Conservation (phyloP, 345 rosid species). For the Fremontodendron californicum region DNA sequence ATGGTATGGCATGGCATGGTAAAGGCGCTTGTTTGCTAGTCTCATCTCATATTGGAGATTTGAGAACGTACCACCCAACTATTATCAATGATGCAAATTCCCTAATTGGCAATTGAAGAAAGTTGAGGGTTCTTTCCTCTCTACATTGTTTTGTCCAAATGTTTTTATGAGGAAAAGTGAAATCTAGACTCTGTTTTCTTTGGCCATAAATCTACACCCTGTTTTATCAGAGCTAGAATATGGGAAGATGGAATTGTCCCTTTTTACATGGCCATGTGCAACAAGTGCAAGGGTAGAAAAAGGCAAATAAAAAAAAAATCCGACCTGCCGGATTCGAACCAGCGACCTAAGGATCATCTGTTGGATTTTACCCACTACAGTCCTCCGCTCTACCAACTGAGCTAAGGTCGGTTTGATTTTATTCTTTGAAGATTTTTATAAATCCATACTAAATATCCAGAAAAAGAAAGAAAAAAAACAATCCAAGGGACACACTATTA, state of each 20-base stretch:
- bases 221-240: too few species aligned
- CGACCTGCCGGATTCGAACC: constrained; percentile 90
- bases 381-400: constrained; percentile 99
- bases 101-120: background rate
- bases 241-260: background rate
- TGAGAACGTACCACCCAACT: too few species aligned
- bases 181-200: background rate
- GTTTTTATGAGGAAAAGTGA: background rate
- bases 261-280: background rate
- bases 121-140: background rate
- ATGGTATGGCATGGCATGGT: too few species aligned
- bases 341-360: constrained; percentile 67
- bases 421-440: too few species aligned
- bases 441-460: too few species aligned
- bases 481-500: too few species aligned
- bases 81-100: background rate
- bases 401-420: constrained; percentile 94
- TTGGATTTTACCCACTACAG: constrained; percentile 52
- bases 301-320: constrained; percentile 12
- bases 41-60: too few species aligned
- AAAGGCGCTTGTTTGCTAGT: background rate
- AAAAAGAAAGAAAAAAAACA: too few species aligned
- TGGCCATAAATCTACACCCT: too few species aligned
- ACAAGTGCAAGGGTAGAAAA: background rate
- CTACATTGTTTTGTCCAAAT: background rate